phyloP scores from a whole-genome alignment of 176 grass and related monocot species.

The Olyra latifolia region DNA sequence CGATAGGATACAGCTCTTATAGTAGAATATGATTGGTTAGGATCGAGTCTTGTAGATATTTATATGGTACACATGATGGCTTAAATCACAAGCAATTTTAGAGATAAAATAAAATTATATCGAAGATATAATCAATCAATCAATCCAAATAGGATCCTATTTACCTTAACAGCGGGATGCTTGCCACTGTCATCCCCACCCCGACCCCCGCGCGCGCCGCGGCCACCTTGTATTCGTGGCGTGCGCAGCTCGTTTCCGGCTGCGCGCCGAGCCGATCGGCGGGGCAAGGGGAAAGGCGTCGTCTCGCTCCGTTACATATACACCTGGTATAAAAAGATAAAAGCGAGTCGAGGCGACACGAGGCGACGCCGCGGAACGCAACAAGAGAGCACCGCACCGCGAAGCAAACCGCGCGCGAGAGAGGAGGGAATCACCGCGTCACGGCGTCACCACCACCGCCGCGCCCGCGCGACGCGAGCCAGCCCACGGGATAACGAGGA shows the following conservation, averaged over 20 bases:
- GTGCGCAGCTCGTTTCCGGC: not conserved
- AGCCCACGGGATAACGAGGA: not conserved
- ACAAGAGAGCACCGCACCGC: not conserved
- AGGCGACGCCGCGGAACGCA: not conserved
- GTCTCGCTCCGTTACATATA: not conserved
- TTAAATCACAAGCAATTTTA: too few relatives aligned
- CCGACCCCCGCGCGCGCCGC: too few relatives aligned
- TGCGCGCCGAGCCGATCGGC: not conserved
- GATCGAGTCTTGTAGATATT: too few relatives aligned
- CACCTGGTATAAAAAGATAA: not conserved
- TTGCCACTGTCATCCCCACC: too few relatives aligned
- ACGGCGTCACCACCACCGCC: not conserved
- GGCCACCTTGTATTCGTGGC: not conserved
- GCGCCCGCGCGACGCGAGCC: slow-evolving; percentile 31
- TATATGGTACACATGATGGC: too few relatives aligned
- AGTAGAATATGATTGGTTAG: too few relatives aligned
- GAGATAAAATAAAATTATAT: too few relatives aligned
- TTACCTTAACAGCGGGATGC: too few relatives aligned
- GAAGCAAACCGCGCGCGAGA: slow-evolving; percentile 5
- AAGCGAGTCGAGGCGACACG: not conserved
- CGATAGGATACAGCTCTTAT: too few relatives aligned
- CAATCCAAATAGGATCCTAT: too few relatives aligned
- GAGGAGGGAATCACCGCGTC: slow-evolving; percentile 20
- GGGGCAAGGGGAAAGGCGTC: not conserved
- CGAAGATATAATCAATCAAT: too few relatives aligned